phyloP scores from a whole-genome alignment of 306 rosid species.

The Sesbania bispinosa region DNA sequence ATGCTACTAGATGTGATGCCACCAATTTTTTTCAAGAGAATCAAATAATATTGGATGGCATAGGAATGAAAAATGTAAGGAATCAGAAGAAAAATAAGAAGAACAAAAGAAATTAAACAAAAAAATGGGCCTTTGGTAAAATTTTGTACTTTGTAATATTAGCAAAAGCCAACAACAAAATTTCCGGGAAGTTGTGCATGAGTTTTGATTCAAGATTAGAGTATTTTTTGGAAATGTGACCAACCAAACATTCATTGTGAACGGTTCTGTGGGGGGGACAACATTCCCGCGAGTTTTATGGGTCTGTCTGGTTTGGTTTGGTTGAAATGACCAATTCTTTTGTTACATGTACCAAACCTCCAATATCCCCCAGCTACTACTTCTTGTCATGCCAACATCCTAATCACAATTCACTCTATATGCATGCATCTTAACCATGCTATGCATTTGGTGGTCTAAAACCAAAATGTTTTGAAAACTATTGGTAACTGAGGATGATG shows the following conservation, averaged over 20 bases:
- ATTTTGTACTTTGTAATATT: constrained; percentile 19
- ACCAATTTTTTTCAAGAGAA: constrained; percentile 21
- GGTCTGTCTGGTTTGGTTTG: constrained; percentile 16
- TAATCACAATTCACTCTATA: too few species aligned
- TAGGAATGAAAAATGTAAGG: constrained; percentile 20
- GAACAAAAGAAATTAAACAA: not conserved
- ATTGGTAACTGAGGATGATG: too few species aligned
- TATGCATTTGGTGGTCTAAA: not conserved
- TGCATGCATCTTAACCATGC: not conserved
- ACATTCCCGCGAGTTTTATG: constrained; percentile 25
- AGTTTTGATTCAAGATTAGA: constrained; percentile 24
- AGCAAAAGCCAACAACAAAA: not conserved
- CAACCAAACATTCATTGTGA: constrained; percentile 20
- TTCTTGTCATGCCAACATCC: not conserved
- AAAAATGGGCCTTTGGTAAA: constrained; percentile 5
- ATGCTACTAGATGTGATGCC: not conserved
- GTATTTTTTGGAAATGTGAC: not conserved
- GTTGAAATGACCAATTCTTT: constrained; percentile 30
- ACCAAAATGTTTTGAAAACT: too few species aligned
- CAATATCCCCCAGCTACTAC: not conserved
- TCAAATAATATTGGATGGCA: not conserved
- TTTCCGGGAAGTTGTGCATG: constrained; percentile 13
- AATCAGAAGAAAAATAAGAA: not conserved
- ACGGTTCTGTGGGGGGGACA: constrained; percentile 19
- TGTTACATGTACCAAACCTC: not conserved